Conservation (phyloP, 2,329 filamentous ascomycete genomes). For the Daldinia sp. region DNA sequence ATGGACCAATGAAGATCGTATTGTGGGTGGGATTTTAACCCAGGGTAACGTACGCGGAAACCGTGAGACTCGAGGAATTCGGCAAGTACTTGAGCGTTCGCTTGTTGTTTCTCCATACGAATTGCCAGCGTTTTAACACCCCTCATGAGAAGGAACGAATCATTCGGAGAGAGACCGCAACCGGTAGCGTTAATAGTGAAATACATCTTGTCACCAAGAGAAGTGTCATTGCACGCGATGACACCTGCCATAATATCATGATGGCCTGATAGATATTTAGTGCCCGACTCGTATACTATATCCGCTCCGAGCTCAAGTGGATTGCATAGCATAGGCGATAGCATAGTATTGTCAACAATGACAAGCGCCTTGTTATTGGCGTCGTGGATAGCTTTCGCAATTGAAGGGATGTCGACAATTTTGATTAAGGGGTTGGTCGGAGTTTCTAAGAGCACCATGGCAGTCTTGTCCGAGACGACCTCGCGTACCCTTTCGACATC, state of each 20-base stretch:
- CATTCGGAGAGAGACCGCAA: slow-evolving; percentile 93
- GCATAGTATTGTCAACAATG: slow-evolving; percentile 98
- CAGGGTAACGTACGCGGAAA: slow-evolving; percentile 95
- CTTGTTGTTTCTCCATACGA: slow-evolving; percentile 98
- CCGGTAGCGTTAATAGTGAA: slow-evolving; percentile 98
- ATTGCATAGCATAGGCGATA: slow-evolving; percentile 93
- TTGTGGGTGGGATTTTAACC: slow-evolving; percentile 93
- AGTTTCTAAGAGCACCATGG: slow-evolving; percentile 95
- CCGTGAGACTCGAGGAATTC: slow-evolving; percentile 91
- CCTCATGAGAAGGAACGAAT: slow-evolving; percentile 94
- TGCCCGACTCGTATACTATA: slow-evolving; percentile 96
- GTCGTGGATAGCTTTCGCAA: slow-evolving; percentile 81
- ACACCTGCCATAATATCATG: slow-evolving; percentile 99
- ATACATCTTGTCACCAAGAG: slow-evolving; percentile 88
- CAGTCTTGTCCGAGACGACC: slow-evolving; percentile 81
- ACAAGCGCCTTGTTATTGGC: slow-evolving; percentile 84
- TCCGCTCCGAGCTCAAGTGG: slow-evolving; percentile 95
- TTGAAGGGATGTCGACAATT: slow-evolving; percentile 89
- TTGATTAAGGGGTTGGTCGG: slow-evolving; percentile 99
- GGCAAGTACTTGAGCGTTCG: slow-evolving; percentile 90
- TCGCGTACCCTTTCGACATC: slow-evolving; percentile 75
- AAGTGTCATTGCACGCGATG: slow-evolving; percentile 86
- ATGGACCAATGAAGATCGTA: slow-evolving; percentile 97
- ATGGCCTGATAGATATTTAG: slow-evolving; percentile 97
- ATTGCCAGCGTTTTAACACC: slow-evolving; percentile 97